Percentiles rank a stretch among this genome's conserved stretches.
These are phyloP conservation scores for Dacryopinax spathularia DNA, from an alignment of 768 basidiomycete species.

Conservation along the genomic window DNA sequence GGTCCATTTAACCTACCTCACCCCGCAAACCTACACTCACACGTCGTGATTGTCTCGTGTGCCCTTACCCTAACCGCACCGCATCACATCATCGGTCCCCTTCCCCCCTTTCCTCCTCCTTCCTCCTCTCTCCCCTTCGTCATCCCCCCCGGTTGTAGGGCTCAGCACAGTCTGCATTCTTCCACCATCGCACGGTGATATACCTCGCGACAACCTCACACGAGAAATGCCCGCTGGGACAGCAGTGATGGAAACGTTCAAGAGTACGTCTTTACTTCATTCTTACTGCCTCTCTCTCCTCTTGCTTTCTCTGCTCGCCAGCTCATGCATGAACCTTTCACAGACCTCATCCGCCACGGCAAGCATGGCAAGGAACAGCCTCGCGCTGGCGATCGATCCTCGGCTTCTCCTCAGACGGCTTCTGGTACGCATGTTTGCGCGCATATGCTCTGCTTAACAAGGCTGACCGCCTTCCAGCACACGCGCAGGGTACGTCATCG, in stretches of 20 bases:
- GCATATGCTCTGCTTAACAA: background rate
- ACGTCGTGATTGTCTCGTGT: background rate
- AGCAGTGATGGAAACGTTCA: slow-evolving; percentile 68
- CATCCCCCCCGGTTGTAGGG: slow-evolving; percentile 10
- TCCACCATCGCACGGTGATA: slow-evolving; percentile 6
- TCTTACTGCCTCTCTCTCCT: slow-evolving; percentile 16
- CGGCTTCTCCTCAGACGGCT: slow-evolving; percentile 17
- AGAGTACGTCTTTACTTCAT: slow-evolving; percentile 48
- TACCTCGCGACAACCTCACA: slow-evolving; percentile 3
- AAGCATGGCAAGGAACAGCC: slow-evolving; percentile 36
- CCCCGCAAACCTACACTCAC: background rate
- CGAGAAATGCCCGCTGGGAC: slow-evolving; percentile 2
- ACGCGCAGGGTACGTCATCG: background rate
- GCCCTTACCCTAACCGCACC: background rate
- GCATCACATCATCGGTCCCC: slow-evolving; percentile 6
- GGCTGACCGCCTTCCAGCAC: background rate
- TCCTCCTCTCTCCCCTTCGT: slow-evolving; percentile 8
- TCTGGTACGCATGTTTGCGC: background rate
- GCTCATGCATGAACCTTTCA: slow-evolving; percentile 10
- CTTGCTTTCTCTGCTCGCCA: slow-evolving; percentile 9
- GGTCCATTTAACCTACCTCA: background rate
- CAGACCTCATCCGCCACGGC: slow-evolving; percentile 74
- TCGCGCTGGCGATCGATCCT: slow-evolving; percentile 6
- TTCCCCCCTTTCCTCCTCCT: slow-evolving; percentile 4
- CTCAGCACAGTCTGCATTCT: background rate